Conservation (phyloP, 176 grass and related monocot genomes). For the Neostapfia colusana region DNA sequence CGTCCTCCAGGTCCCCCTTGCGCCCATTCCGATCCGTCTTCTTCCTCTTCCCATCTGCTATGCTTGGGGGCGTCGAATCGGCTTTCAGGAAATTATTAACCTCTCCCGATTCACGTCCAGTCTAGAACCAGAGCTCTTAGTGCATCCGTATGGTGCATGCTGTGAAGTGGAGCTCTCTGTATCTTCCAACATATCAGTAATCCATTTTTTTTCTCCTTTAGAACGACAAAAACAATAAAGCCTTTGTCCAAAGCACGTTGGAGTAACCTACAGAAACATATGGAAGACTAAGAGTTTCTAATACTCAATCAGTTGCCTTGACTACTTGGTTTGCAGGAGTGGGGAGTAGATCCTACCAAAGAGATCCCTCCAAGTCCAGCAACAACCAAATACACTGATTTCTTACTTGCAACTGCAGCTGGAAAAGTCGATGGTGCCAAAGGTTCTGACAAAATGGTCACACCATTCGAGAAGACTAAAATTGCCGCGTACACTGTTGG, state of each 20-base stretch:
- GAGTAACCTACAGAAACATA: too few relatives aligned
- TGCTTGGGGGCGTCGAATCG: neutral
- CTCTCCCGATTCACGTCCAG: neutral
- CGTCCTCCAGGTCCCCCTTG: constrained; percentile 45
- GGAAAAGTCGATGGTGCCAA: constrained; percentile 87
- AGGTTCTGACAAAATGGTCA: constrained; percentile 83
- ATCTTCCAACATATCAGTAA: neutral
- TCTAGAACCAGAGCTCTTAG: constrained; percentile 12
- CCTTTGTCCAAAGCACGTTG: too few relatives aligned
- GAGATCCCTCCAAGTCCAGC: constrained; percentile 61
- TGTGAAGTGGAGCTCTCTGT: too few relatives aligned
- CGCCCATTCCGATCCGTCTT: too few relatives aligned
- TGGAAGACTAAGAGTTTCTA: neutral
- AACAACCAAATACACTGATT: constrained; percentile 84
- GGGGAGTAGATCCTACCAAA: constrained; percentile 80
- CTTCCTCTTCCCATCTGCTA: neutral
- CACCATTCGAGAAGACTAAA: constrained; percentile 98
- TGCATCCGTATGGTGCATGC: too few relatives aligned
- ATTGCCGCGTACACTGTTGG: constrained; percentile 94
- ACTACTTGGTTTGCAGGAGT: constrained; percentile 62
- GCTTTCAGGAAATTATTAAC: neutral
- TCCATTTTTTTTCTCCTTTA: neutral
- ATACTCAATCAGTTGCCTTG: constrained; percentile 20
- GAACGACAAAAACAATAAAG: too few relatives aligned
- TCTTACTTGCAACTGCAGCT: constrained; percentile 81